Base-by-base conservation (phyloP, 148 eudicot genomes). In the Diospyros lotus region DNA sequence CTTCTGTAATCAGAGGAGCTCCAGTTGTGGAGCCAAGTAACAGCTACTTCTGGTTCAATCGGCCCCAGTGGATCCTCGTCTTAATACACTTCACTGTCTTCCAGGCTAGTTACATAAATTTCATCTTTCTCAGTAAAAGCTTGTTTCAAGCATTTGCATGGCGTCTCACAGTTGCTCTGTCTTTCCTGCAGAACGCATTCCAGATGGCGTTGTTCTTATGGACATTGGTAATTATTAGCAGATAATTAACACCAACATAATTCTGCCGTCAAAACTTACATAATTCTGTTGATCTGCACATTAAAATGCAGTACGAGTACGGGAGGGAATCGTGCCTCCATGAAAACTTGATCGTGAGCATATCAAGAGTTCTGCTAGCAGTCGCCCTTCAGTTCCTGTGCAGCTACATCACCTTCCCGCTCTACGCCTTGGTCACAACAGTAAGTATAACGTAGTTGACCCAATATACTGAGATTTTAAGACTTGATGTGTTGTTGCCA, bases 161-260 rank as follows among this genome's bases (percentile, higher is more conserved):
- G 53, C 8, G 1, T 40, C 55, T 58, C 4, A 75, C 13, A 55
- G 7, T 12, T 66, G 10, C 10, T n/a, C 42, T 39, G 1, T 50
- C 14, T 10, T 43, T 48, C 44, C 14, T 68, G 69, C 87, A 86
- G 89, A 86, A 86, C 55, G 89, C 89, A n/a, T 86, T 76, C 68
- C 89, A 86, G 73, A 79, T 86, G 83, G 85, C 87, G 11, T 79
- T 76, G 15, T 86, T 86, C 72, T 75, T 86, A 18, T 83, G 86
- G 85, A 80, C 80, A 28, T 71, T 79, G 87, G 89, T 86, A 79
- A 62, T 68, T 82, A 46, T 52, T 58, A 9, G 14, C 5, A 3
- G 11, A 2, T 11, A 54, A 41, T 71, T 61, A 3, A 3, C 28
- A 28, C 12, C 17, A 1, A 2, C 28, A 28, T 28, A 28, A 28